Evolutionary conservation across 2,329 filamentous ascomycete species (phyloP), one percentile per base, ranked within the genome.

Genomic region (Neonectria faginata): DNA sequence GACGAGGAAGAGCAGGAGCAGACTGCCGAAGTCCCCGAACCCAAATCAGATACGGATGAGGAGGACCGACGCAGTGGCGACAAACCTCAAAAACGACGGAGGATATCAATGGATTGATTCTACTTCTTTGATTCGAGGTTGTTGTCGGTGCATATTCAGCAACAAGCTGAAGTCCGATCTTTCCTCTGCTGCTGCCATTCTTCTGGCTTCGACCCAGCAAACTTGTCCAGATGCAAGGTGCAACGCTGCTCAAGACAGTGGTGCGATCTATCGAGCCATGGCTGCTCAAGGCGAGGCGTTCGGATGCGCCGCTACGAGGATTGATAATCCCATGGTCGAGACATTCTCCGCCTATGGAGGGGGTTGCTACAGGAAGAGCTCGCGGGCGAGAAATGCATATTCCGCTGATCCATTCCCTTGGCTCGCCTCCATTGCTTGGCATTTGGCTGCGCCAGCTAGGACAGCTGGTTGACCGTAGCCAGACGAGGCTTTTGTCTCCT

Each of bases 1-100:
- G 79, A 80, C 54, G 79, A 78, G 44, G 74, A 78, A 25, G 47
- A 33, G 22, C 54, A 20, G 12, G 48, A 33, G n/a, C 55, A 62
- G 5, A 64, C 60, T 10, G n/a, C n/a, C 12, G n/a, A 20, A 36
- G n/a, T 33, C 10, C n/a, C 48, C 1, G n/a, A 51, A 6, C 9
- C 48, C 36, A 27, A 52, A 39, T 42, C 58, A 18, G 60, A 67
- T 20, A 76, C 81, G 29, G 73, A 72, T 8, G 66, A 69, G 45
- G 57, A 63, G 52, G 53, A 67, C 41, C 62, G 39, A 42, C 54
- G 55, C 52, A 69, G 68, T 70, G 66, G 66, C 41, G 56, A 62
- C 20, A 71, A 65, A 22, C 53, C 70, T 36, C 72, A 57, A 60
- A 77, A 77, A 67, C 71, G 74, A 58, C 68, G 70, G 56, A 70